These are phyloP conservation scores for Suillus americanus DNA, from an alignment of 768 basidiomycete species.

Conservation along the genomic window DNA sequence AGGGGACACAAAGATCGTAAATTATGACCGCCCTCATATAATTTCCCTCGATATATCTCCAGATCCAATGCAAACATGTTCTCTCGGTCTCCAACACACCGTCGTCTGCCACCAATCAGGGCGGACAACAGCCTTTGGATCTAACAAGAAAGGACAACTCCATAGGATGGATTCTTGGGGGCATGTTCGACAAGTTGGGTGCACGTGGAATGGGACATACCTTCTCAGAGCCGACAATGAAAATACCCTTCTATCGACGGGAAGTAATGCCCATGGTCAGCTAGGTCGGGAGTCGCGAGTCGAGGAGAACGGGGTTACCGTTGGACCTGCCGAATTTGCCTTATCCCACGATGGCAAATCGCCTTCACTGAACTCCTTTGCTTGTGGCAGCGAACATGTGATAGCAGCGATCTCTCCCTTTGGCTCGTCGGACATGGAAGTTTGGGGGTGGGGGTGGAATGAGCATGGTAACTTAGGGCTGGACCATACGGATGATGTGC, in stretches of 20 bases:
- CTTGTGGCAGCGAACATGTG: constrained; percentile 87
- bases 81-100: constrained; percentile 56
- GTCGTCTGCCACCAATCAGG: constrained; percentile 46
- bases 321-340: constrained; percentile 20
- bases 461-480: constrained; percentile 93
- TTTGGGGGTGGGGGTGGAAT: constrained; percentile 97
- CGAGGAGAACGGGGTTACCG: constrained; percentile 4
- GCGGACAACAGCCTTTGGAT: constrained; percentile 55
- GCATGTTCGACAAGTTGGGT: constrained; percentile 40
- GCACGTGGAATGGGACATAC: constrained; percentile 85
- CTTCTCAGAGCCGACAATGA: constrained; percentile 27
- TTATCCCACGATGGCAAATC: constrained; percentile 26
- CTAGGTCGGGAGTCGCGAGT: constrained; percentile 44
- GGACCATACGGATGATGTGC: constrained; percentile 56
- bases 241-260: constrained; percentile 46
- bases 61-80: constrained; percentile 34
- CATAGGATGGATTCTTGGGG: constrained; percentile 30
- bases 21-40: constrained; percentile 23
- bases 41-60: constrained; percentile 32
- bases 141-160: constrained; percentile 70
- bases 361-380: constrained; percentile 36
- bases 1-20: constrained; percentile 34
- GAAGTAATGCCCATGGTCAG: constrained; percentile 60
- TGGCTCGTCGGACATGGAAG: constrained; percentile 30
- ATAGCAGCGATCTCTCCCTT: constrained; percentile 38